These are phyloP conservation scores for Bromus sterilis DNA, from an alignment of 176 grass and related monocot species.

Conservation along the genomic window DNA sequence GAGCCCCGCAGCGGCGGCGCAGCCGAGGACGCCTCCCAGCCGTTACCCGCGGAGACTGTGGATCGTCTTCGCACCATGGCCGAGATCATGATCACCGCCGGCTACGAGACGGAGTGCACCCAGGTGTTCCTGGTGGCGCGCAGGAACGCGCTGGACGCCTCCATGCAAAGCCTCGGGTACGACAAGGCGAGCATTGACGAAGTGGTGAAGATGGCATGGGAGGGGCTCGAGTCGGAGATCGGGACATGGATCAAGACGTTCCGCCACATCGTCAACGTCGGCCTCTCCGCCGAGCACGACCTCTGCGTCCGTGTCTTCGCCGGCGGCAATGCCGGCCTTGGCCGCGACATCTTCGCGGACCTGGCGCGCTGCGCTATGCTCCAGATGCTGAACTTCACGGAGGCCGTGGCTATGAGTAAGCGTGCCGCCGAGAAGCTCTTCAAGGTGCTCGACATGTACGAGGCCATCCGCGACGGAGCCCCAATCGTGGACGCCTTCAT, in stretches of 20 bases:
- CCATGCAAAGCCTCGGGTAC: conserved; percentile 56
- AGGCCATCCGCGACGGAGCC: conserved; percentile 48
- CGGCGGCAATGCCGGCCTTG: not conserved
- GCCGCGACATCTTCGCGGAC: conserved; percentile 34
- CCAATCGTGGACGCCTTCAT: conserved; percentile 41
- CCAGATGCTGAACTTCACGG: conserved; percentile 63
- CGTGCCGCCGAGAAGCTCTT: conserved; percentile 85
- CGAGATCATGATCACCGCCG: conserved; percentile 38
- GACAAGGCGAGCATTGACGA: conserved; percentile 73
- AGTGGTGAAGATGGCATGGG: conserved; percentile 76
- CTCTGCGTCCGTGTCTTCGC: conserved; percentile 53
- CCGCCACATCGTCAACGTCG: conserved; percentile 33
- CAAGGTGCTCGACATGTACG: conserved; percentile 97
- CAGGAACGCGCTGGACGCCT: conserved; percentile 56
- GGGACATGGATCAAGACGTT: conserved; percentile 72
- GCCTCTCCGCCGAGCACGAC: conserved; percentile 51
- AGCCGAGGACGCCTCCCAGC: not conserved
- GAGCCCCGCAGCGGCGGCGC: not conserved
- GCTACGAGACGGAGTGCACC: conserved; percentile 76
- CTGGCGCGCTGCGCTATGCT: conserved; percentile 41
- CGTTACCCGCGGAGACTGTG: conserved; percentile 38
- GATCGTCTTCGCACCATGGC: conserved; percentile 52
- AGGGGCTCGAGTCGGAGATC: conserved; percentile 60
- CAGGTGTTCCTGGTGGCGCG: conserved; percentile 62
- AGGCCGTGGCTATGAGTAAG: conserved; percentile 68